Evolutionary conservation across 768 basidiomycete species (phyloP), one percentile per base, ranked within the genome.

Genomic region (Tremella yokohamensis): DNA sequence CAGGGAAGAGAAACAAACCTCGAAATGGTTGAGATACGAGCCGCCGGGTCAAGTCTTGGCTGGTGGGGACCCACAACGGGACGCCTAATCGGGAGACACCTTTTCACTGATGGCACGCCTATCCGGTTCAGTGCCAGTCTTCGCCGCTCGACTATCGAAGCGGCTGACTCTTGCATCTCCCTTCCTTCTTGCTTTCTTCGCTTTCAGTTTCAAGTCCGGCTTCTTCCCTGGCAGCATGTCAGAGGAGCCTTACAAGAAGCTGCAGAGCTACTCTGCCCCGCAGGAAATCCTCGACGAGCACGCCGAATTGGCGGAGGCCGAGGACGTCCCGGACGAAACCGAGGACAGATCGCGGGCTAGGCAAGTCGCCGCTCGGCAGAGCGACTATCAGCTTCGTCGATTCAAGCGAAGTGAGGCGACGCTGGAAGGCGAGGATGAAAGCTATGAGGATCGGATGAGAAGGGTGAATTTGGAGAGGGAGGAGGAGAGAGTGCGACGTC

Each of bases 381-480:
- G 86, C 51, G 94, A 96, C 74, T 99, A 98, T 73, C 94, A 98
- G 75, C 85, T 87, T 70, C 84, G 92, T 57, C 84, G 92, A 40
- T 97, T 97, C 68, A 84, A 83, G 68, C 86, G 96, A 50, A 83
- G 86, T 58, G 82, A 85, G 38, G 81, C 70, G 2, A 84, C 84
- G 58, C 68, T 61, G 1, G 88, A 87, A 53, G 82, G 83, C 1
- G 89, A 90, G 71, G 90, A 90, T 47, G 70, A 68, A 49, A 88
- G 89, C 2, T 99, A 98, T 76, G 93, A 89, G 73, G 94, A 97
- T 73, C 89, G 91, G 12, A 99, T 98, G 96, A 83, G 91, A 72
- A 71, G 93, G 66, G 82, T 87, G 60, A 84, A 85, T 73, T 79
- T 99, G 77, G 92, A 98, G 82, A 87, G 89, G 78, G 96, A 98